Percentiles rank a stretch among this genome's conserved stretches.
These are phyloP conservation scores for Zygosaccharomyces bailii DNA, from an alignment of 805 yeast genomes.

Conservation along the genomic window DNA sequence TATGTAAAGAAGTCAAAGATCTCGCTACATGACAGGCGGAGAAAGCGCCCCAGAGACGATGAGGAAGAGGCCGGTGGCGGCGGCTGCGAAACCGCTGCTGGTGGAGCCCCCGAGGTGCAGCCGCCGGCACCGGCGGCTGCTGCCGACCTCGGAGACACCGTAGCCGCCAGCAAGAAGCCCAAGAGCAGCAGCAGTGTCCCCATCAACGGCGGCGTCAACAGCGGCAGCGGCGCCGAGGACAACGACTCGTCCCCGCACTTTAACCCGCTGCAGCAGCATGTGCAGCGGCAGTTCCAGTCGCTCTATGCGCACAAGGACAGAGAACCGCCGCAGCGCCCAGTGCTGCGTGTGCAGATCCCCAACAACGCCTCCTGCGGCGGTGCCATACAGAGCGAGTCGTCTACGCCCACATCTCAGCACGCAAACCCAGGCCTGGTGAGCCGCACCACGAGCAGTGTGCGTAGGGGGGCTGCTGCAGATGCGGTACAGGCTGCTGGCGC, in stretches of 20 bases:
- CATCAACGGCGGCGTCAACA: conserved; percentile 4
- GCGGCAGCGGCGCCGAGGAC: conserved; percentile 14
- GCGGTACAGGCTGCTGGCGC: conserved; percentile 4
- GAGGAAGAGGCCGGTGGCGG: conserved; percentile 6
- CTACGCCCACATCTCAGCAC: conserved; percentile 45
- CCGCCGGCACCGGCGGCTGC: background rate
- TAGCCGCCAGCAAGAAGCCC: conserved; percentile 5
- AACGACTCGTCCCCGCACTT: conserved; percentile 15
- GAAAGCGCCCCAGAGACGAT: conserved; percentile 13
- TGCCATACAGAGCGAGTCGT: conserved; percentile 33
- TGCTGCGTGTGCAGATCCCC: conserved; percentile 65
- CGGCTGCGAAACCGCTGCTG: too few species aligned
- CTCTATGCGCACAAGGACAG: conserved; percentile 18
- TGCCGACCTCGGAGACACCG: background rate
- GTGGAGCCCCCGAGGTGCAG: background rate
- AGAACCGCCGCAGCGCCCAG: conserved; percentile 45
- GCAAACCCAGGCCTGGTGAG: conserved; percentile 13
- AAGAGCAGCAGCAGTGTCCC: background rate
- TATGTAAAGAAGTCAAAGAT: conserved; percentile 40
- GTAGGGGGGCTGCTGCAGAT: conserved; percentile 2
- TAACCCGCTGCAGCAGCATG: conserved; percentile 28
- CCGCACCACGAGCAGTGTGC: conserved; percentile 6
- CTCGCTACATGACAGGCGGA: conserved; percentile 13
- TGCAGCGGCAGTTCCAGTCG: conserved; percentile 29
- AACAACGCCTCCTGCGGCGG: conserved; percentile 33